Conservation (phyloP, 495 filamentous ascomycete genomes). For the Parathielavia hyrcaniae region DNA sequence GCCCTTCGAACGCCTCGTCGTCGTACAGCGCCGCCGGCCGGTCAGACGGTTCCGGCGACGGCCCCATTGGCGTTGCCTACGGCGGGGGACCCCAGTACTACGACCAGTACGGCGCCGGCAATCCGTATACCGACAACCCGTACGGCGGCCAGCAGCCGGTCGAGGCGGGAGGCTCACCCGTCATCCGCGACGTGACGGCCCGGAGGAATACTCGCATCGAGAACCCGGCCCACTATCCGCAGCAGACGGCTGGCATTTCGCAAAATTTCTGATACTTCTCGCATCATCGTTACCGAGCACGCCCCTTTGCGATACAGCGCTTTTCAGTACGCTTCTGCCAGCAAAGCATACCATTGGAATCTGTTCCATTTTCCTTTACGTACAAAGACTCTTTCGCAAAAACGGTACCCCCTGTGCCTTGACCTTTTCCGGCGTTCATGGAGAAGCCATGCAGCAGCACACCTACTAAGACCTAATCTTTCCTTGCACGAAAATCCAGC, state of each 20-base stretch:
- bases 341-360: not conserved
- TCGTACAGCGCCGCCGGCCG: constrained; percentile 78
- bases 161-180: constrained; percentile 55
- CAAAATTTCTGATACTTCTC: constrained; percentile 71
- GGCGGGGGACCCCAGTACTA: constrained; percentile 41
- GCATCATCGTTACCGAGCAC: no score
- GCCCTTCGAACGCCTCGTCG: constrained; percentile 93
- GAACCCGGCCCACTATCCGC: constrained; percentile 75
- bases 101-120: constrained; percentile 49
- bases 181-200: constrained; percentile 90
- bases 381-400: not conserved
- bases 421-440: constrained; percentile 7
- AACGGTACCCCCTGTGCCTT: not conserved
- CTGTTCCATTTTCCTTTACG: not conserved
- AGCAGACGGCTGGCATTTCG: constrained; percentile 93
- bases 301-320: not conserved
- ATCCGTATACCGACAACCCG: constrained; percentile 40
- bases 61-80: constrained; percentile 44
- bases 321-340: not conserved
- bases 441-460: constrained; percentile 8
- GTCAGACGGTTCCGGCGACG: constrained; percentile 80
- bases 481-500: not conserved
- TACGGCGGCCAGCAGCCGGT: constrained; percentile 24
- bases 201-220: constrained; percentile 91
- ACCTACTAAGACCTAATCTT: constrained; percentile 9